Evolutionary conservation across 2,329 filamentous ascomycete genomes (phyloP).

Genomic region (Penicillium frequentans): DNA sequence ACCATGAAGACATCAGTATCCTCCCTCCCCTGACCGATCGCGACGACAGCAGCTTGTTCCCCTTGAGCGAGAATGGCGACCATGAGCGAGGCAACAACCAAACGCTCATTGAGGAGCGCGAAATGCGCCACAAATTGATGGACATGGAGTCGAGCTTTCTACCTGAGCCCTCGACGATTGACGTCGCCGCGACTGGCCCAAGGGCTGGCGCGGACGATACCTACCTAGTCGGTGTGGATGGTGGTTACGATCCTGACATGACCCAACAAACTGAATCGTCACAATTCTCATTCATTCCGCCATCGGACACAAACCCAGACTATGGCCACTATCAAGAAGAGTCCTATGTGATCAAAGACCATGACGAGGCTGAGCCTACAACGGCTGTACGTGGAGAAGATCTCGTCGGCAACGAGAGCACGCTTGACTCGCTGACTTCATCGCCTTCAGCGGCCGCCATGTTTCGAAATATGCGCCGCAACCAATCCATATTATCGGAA

Average conservation of each 20-base stretch:
- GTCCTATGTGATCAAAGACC: background rate
- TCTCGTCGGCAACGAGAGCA: constrained; percentile 36
- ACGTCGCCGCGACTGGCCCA: constrained; percentile 29
- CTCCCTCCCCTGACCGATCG: constrained; percentile 35
- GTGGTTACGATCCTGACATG: constrained; percentile 19
- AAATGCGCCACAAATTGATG: constrained; percentile 60
- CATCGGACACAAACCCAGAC: constrained; percentile 22
- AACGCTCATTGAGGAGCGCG: constrained; percentile 54
- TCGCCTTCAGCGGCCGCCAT: constrained; percentile 48
- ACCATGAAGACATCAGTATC: constrained; percentile 28
- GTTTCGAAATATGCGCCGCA: constrained; percentile 40
- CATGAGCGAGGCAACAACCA: constrained; percentile 38
- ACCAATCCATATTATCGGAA: constrained; percentile 33
- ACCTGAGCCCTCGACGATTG: constrained; percentile 53
- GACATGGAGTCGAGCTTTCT: constrained; percentile 66
- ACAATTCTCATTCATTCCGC: constrained; percentile 27
- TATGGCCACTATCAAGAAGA: constrained; percentile 5
- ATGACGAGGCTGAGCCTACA: constrained; percentile 20
- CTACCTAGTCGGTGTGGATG: constrained; percentile 41
- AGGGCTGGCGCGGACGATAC: constrained; percentile 44
- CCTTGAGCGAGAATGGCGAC: constrained; percentile 33
- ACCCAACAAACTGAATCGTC: constrained; percentile 20
- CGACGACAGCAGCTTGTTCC: constrained; percentile 35
- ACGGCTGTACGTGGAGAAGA: constrained; percentile 15
- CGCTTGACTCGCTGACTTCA: constrained; percentile 44